These are phyloP conservation scores for Solanum gandarillasii DNA, from an alignment of 257 asterid genomes.

Conservation along the genomic window DNA sequence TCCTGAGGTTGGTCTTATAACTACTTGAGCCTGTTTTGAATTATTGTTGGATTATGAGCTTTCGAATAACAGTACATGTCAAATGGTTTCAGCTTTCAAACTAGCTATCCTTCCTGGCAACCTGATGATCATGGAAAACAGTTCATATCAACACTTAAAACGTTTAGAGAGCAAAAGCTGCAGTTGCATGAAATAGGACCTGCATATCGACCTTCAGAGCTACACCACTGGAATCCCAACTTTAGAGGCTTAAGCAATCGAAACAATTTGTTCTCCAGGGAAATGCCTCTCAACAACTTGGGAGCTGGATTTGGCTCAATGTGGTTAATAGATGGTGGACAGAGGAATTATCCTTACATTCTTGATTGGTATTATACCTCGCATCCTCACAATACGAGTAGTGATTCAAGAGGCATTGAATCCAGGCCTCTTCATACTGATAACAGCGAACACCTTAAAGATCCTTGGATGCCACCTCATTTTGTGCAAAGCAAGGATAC, in stretches of 20 bases:
- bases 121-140: constrained; percentile 63
- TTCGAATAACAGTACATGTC: neutral
- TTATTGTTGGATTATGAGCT: neutral
- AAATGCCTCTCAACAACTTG: constrained; percentile 10
- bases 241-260: constrained; percentile 24
- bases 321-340: constrained; percentile 64
- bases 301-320: constrained; percentile 36
- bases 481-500: constrained; percentile 8
- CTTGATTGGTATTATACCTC: constrained; percentile 81
- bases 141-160: constrained; percentile 50
- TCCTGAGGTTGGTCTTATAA: constrained; percentile 44
- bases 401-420: constrained; percentile 12
- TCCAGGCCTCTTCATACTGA: constrained; percentile 11
- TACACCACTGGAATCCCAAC: constrained; percentile 34
- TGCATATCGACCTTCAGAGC: constrained; percentile 15
- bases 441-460: constrained; percentile 18
- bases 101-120: constrained; percentile 77
- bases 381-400: constrained; percentile 32
- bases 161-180: constrained; percentile 62
- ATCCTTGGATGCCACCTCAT: constrained; percentile 33
- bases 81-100: constrained; percentile 59
- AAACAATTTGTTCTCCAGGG: constrained; percentile 29
- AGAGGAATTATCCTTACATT: constrained; percentile 55
- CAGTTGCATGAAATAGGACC: constrained; percentile 26
- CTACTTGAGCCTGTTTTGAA: neutral